A percentile compares a stretch with the other conserved stretches of the same genome.
Evolutionary conservation across 2,329 filamentous ascomycete genomes (phyloP).

Genomic region (Biscogniauxia sp.): DNA sequence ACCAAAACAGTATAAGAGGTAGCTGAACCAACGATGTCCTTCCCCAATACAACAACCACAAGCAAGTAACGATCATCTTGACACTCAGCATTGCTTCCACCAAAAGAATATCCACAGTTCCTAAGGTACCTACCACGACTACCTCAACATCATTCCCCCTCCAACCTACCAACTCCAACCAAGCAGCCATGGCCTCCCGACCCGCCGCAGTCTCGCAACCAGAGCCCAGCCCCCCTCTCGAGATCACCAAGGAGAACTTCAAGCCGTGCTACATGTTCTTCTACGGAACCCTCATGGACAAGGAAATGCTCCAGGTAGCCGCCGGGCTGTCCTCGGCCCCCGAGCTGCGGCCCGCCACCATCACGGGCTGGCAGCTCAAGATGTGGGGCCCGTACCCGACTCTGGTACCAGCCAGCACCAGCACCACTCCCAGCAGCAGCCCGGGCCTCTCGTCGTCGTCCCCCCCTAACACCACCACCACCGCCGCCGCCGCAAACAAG

Average conservation of each 20-base stretch:
- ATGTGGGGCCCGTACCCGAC: slow-evolving; percentile 3
- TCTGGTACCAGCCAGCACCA: neutral
- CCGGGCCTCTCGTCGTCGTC: no score
- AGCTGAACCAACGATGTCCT: no score
- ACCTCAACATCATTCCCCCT: no score
- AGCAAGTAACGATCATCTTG: no score
- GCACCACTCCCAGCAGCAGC: neutral
- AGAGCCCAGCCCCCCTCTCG: neutral
- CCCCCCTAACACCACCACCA: neutral
- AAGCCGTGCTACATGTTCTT: slow-evolving; percentile 10
- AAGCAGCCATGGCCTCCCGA: neutral
- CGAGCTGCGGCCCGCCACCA: neutral
- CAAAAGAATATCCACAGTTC: neutral
- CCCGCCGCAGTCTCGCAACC: neutral
- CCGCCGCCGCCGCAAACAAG: neutral
- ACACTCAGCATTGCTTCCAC: no score
- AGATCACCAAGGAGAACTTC: neutral
- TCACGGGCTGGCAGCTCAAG: slow-evolving; percentile 8
- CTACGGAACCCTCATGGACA: slow-evolving; percentile 5
- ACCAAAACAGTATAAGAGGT: no score
- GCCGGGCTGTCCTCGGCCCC: slow-evolving; percentile 1
- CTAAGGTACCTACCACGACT: no score
- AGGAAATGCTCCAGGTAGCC: slow-evolving; percentile 3
- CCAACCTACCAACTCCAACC: no score
- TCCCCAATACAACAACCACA: no score